Evolutionary conservation across 1,284 basidiomycete genomes (phyloP).

Genomic region (Puccinia coronata): DNA sequence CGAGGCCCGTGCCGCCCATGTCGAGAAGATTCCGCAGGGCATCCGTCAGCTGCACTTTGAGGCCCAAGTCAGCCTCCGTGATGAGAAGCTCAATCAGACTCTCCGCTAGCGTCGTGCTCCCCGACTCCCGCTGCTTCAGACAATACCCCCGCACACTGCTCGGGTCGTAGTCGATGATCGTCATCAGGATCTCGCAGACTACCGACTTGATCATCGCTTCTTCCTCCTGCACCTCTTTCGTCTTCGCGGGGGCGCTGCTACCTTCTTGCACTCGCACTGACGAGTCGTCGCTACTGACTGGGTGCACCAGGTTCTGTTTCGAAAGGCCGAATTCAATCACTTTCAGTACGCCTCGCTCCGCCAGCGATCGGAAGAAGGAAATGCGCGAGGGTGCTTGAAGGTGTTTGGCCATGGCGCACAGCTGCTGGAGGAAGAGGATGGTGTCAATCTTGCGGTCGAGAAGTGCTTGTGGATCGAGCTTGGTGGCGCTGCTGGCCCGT

Average conservation of each 20-base stretch:
- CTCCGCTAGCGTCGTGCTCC: slow-evolving; percentile 63
- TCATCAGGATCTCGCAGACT: slow-evolving; percentile 81
- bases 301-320: slow-evolving; percentile 65
- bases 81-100: slow-evolving; percentile 76
- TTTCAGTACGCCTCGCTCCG: slow-evolving; percentile 83
- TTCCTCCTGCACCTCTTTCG: slow-evolving; percentile 56
- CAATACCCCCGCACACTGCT: slow-evolving; percentile 81
- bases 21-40: slow-evolving; percentile 84
- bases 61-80: slow-evolving; percentile 75
- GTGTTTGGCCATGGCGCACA: slow-evolving; percentile 94
- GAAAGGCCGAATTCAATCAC: slow-evolving; percentile 74
- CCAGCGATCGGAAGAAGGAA: slow-evolving; percentile 80
- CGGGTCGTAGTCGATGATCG: slow-evolving; percentile 87
- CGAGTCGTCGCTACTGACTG: background rate
- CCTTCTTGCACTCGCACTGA: background rate
- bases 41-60: slow-evolving; percentile 88
- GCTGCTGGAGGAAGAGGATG: slow-evolving; percentile 83
- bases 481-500: background rate
- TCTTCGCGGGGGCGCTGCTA: background rate
- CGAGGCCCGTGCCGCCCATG: slow-evolving; percentile 56
- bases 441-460: slow-evolving; percentile 64
- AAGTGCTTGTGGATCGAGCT: background rate
- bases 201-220: slow-evolving; percentile 70
- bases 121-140: slow-evolving; percentile 72
- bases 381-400: slow-evolving; percentile 85